A percentile compares a stretch with the other conserved stretches of the same genome.
phyloP scores from a whole-genome alignment of 163 green algal species.

The Coccomyxa subellipsoidea region DNA sequence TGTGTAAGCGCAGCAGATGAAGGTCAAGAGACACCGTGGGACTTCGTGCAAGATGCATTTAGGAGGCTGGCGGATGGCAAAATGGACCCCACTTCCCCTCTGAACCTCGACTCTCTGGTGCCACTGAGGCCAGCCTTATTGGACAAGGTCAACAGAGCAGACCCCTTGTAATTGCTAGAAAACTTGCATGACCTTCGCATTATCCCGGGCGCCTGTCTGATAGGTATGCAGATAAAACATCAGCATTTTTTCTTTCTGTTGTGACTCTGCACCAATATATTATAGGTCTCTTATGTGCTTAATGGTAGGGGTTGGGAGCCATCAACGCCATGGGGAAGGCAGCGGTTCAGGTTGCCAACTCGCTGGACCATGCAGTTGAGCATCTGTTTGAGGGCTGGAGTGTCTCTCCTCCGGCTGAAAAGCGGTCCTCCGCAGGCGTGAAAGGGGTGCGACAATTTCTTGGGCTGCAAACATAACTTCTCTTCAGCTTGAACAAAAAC shows the following conservation, averaged over 20 bases:
- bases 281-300: too few relatives aligned
- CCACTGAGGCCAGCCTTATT: not conserved
- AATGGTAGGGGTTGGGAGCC: conserved; percentile 21
- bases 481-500: too few relatives aligned
- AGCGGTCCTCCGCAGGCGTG: not conserved
- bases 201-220: not conserved
- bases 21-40: not conserved
- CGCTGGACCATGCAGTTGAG: conserved; percentile 21
- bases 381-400: conserved; percentile 21
- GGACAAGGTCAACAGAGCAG: not conserved
- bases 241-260: not conserved
- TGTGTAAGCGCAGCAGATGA: not conserved
- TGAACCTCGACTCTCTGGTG: not conserved
- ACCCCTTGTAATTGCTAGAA: not conserved
- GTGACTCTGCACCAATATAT: too few relatives aligned
- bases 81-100: not conserved
- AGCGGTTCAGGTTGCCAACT: conserved; percentile 17
- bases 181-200: not conserved
- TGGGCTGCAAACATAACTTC: too few relatives aligned
- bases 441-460: too few relatives aligned
- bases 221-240: not conserved
- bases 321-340: conserved; percentile 11
- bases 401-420: conserved; percentile 11
- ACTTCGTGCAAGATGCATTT: not conserved
- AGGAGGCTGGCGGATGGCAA: not conserved